These are phyloP conservation scores for Parietaria judaica DNA, from an alignment of 306 rosid genomes.

Conservation along the genomic window DNA sequence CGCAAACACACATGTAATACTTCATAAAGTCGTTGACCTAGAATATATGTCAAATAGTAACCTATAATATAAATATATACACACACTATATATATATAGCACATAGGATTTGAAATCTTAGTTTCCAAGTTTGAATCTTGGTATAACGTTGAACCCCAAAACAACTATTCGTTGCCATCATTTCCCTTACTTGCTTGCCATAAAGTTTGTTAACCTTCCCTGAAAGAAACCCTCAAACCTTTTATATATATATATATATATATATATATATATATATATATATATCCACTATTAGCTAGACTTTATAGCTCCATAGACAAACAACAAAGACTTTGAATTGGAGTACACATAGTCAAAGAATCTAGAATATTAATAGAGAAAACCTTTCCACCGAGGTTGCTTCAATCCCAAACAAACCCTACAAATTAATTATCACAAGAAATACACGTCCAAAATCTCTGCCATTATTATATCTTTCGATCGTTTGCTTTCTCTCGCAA, in stretches of 20 bases:
- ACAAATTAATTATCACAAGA: neutral
- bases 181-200: conserved; percentile 25
- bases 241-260: too few relatives aligned
- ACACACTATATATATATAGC: too few relatives aligned
- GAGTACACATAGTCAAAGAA: conserved; percentile 21
- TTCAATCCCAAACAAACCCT: conserved; percentile 32
- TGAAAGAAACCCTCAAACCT: conserved; percentile 15
- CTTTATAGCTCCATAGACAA: neutral
- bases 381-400: conserved; percentile 44
- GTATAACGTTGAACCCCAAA: conserved; percentile 29
- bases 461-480: conserved; percentile 23
- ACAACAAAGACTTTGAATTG: conserved; percentile 3
- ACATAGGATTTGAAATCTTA: conserved; percentile 5
- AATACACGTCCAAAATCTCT: neutral
- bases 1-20: too few relatives aligned
- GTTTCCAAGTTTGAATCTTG: conserved; percentile 17
- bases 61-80: neutral
- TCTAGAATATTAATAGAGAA: conserved; percentile 30
- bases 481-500: neutral
- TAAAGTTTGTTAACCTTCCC: conserved; percentile 24
- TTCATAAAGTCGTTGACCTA: conserved; percentile 1
- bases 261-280: too few relatives aligned
- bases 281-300: neutral
- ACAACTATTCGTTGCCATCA: neutral
- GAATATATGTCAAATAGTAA: neutral